Conservation (phyloP, 768 basidiomycete genomes). For the Rhodotorula paludigena region DNA sequence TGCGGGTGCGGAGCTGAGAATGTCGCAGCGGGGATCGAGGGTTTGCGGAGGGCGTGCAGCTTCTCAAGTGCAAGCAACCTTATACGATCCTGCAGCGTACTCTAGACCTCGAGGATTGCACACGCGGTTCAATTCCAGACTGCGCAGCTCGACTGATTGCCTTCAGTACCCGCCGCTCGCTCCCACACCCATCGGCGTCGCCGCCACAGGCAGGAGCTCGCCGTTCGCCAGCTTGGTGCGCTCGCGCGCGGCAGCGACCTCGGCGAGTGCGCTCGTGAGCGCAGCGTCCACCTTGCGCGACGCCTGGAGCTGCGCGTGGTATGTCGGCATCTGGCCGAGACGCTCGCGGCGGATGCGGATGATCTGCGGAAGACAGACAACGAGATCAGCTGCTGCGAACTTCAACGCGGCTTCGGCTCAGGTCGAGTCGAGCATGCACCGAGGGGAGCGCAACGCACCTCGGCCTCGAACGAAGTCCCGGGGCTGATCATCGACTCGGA, state of each 20-base stretch:
- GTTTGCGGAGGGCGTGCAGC: no score
- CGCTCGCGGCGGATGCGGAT: slow-evolving; percentile 7
- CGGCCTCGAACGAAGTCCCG: slow-evolving; percentile 15
- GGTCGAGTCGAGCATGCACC: background rate
- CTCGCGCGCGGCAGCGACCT: slow-evolving; percentile 13
- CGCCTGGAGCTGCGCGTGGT: background rate
- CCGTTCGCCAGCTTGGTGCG: slow-evolving; percentile 10
- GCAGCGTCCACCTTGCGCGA: slow-evolving; percentile 1
- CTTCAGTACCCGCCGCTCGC: background rate
- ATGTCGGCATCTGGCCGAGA: background rate
- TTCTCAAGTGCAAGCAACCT: no score
- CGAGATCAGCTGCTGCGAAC: background rate
- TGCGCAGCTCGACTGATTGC: background rate
- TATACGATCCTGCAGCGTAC: no score
- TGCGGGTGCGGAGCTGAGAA: no score
- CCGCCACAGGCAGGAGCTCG: background rate
- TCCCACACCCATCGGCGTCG: background rate
- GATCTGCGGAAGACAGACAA: slow-evolving; percentile 14
- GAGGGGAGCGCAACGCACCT: slow-evolving; percentile 2
- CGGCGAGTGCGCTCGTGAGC: background rate
- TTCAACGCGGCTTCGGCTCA: background rate
- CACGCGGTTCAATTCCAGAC: no score
- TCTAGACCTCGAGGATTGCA: no score
- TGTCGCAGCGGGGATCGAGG: no score
- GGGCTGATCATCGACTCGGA: slow-evolving; percentile 6